Percentiles rank a stretch among this genome's conserved stretches.
These are phyloP conservation scores for Aspergillus sclerotialis DNA, from an alignment of 2,329 filamentous ascomycete genomes.

Conservation along the genomic window DNA sequence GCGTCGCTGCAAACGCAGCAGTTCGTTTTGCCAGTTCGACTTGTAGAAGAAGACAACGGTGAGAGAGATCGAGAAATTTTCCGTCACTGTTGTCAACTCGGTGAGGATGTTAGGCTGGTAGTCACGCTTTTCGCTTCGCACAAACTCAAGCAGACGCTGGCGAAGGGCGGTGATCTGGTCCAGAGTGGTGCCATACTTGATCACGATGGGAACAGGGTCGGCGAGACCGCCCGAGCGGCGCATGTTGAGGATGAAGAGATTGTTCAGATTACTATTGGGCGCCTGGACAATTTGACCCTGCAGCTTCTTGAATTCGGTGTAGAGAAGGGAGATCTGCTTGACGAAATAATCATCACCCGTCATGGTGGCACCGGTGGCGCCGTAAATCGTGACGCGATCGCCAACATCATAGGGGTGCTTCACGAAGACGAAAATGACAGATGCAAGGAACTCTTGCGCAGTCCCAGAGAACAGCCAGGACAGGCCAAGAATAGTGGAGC, in stretches of 20 bases:
- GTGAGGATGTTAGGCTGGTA: conserved; percentile 81
- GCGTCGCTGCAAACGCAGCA: conserved; percentile 78
- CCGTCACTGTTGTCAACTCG: conserved; percentile 69
- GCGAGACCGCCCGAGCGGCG: conserved; percentile 81
- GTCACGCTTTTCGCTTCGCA: conserved; percentile 77
- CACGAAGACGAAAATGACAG: conserved; percentile 89
- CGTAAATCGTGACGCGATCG: conserved; percentile 85
- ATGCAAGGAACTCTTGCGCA: conserved; percentile 90
- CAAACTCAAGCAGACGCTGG: conserved; percentile 73
- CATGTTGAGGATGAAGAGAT: conserved; percentile 90
- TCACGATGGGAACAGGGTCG: conserved; percentile 73
- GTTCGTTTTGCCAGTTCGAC: conserved; percentile 91
- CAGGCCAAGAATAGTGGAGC: conserved; percentile 77
- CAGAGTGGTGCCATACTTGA: conserved; percentile 81
- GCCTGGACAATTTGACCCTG: conserved; percentile 93
- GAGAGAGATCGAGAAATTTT: conserved; percentile 77
- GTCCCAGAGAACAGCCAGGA: conserved; percentile 91
- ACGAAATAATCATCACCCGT: conserved; percentile 93
- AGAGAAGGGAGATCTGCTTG: conserved; percentile 85
- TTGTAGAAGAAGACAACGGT: conserved; percentile 98
- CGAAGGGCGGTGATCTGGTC: conserved; percentile 79
- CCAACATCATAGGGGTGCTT: conserved; percentile 97
- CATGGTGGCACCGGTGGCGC: conserved; percentile 71
- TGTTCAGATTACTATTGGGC: conserved; percentile 89
- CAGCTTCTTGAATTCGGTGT: conserved; percentile 98